These are phyloP conservation scores for Rhypophila decipiens DNA, from an alignment of 495 filamentous ascomycete genomes.

Conservation along the genomic window DNA sequence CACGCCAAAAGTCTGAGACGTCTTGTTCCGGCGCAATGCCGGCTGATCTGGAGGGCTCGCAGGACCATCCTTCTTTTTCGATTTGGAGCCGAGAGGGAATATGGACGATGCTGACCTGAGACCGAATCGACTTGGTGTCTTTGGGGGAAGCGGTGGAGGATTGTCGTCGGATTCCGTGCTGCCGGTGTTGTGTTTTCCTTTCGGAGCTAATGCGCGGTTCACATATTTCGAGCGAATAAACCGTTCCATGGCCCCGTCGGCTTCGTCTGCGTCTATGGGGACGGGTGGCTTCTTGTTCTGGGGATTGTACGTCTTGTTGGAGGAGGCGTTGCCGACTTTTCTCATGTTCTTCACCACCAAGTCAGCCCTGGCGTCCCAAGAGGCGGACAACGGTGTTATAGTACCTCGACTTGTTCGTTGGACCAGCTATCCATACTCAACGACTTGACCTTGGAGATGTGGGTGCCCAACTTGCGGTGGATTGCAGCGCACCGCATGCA, in stretches of 20 bases:
- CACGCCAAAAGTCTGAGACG: conserved; percentile 61
- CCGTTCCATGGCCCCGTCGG: conserved; percentile 85
- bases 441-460: conserved; percentile 97
- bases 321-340: conserved; percentile 74
- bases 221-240: conserved; percentile 95
- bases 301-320: conserved; percentile 85
- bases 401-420: conserved; percentile 90
- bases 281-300: conserved; percentile 71
- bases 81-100: conserved; percentile 42
- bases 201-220: conserved; percentile 31
- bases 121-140: conserved; percentile 69
- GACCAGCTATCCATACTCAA: conserved; percentile 97
- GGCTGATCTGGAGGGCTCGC: conserved; percentile 23
- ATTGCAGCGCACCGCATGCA: conserved; percentile 96
- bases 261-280: conserved; percentile 84
- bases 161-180: conserved; percentile 45
- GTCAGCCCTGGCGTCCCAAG: conserved; percentile 7
- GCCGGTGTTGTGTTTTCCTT: conserved; percentile 35
- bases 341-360: conserved; percentile 69
- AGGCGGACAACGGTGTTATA: conserved; percentile 5
- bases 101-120: conserved; percentile 73
- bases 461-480: conserved; percentile 94
- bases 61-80: conserved; percentile 21
- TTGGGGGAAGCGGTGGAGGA: conserved; percentile 80
- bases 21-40: conserved; percentile 45